These are phyloP conservation scores for Pholiota conissans DNA, from an alignment of 768 basidiomycete species.

Conservation along the genomic window DNA sequence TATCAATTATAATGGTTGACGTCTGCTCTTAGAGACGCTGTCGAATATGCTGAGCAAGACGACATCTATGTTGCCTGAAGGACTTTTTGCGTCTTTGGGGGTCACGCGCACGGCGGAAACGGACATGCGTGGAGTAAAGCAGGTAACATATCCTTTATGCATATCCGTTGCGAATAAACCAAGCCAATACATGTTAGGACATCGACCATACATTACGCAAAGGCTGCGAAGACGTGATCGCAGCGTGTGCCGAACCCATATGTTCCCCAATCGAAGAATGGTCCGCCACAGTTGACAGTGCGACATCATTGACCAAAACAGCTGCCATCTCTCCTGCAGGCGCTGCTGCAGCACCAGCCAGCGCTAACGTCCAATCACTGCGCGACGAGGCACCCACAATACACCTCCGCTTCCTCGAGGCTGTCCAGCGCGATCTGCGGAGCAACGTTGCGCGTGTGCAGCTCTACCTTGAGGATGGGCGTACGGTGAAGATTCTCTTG, in stretches of 20 bases:
- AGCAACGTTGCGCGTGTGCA: constrained; percentile 58
- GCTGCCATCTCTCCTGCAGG: background rate
- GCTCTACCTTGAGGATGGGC: constrained; percentile 78
- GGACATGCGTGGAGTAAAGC: constrained; percentile 66
- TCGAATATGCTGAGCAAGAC: constrained; percentile 62
- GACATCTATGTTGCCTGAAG: constrained; percentile 62
- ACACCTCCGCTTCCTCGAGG: constrained; percentile 54
- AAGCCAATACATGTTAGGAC: too few relatives aligned
- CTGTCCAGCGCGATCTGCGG: constrained; percentile 56
- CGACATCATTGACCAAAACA: constrained; percentile 1
- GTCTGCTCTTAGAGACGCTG: constrained; percentile 60
- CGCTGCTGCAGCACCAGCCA: constrained; percentile 1
- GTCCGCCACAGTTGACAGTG: constrained; percentile 35
- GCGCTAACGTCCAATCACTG: constrained; percentile 29
- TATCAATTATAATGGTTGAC: too few relatives aligned
- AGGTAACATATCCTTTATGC: constrained; percentile 39
- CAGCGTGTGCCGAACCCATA: constrained; percentile 54
- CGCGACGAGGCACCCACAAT: constrained; percentile 47
- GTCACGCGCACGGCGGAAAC: constrained; percentile 60
- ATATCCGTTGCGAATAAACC: background rate
- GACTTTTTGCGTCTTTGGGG: constrained; percentile 69
- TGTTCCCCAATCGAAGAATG: constrained; percentile 64
- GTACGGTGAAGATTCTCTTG: constrained; percentile 77
- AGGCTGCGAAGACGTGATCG: constrained; percentile 85
- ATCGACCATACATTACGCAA: constrained; percentile 85